Base-by-base conservation (phyloP, 768 basidiomycete genomes). In the Cytidiella melzeri region DNA sequence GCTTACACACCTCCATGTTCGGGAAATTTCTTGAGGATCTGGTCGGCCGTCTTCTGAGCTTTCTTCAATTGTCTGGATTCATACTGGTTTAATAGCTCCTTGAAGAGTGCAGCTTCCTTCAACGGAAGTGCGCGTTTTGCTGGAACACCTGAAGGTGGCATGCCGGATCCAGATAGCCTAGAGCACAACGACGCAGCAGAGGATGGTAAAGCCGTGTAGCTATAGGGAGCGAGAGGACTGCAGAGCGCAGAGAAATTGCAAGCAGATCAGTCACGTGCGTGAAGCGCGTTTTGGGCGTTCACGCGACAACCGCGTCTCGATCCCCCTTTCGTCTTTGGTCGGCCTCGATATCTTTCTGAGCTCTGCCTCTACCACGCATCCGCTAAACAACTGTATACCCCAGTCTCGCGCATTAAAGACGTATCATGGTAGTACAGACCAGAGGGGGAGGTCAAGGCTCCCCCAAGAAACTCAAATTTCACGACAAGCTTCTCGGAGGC, bases 1-100 rank as follows among this genome's bases (percentile, higher is more conserved):
- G 36, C 10, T 21, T 6, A 19, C 80, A 42, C 60, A 92, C 95
- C 94, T 60, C 95, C 96, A 75, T 99, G 93, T 38, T 95, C 84
- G 0, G 96, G 93, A 60, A 84, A 81, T 72, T 95, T 96, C 71
- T 92, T 94, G 64, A 99, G 81, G 64, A 98, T 93, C 60, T 82
- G 81, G 68, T 97, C 93, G 1, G 92, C 90, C 5, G 86, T 81
- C 67, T 96, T 96, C 52, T 87, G 76, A 20, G 85, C 94, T 59
- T 91, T 91, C 60, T 92, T 85, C 64, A 92, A 83, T 61, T 91
- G 84, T 59, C 89, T 80, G 10, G 83, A 76, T 68, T 99, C 96
- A 66, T 98, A 98, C 11, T 87, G 75, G 19, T 81, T 82, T 18
- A 96, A 70, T 30, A 96, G 73, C 57, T 93, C 89, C 58, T 85